Evolutionary conservation across 768 basidiomycete genomes (phyloP).

Genomic region (Tricholomella constricta): DNA sequence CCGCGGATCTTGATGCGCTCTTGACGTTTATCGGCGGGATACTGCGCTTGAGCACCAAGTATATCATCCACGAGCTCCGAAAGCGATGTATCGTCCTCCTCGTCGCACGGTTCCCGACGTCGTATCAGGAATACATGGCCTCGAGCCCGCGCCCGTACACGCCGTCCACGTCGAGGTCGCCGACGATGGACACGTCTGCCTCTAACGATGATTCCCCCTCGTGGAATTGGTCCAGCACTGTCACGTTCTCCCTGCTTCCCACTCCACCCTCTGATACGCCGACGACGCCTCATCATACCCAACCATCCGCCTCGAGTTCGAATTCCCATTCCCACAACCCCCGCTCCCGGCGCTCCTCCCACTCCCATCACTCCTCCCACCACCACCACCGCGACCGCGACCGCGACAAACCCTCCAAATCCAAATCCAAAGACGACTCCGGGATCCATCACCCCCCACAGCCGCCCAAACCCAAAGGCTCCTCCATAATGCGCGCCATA

Average conservation of each 20-base stretch:
- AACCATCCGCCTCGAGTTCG: neutral
- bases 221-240: conserved; percentile 4
- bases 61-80: conserved; percentile 54
- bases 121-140: conserved; percentile 38
- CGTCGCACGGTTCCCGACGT: conserved; percentile 39
- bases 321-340: neutral
- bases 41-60: conserved; percentile 65
- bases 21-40: conserved; percentile 52
- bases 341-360: conserved; percentile 4
- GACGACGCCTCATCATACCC: neutral
- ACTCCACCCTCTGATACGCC: neutral
- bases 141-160: conserved; percentile 21
- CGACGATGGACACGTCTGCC: conserved; percentile 1
- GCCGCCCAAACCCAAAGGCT: conserved; percentile 29
- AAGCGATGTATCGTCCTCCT: conserved; percentile 53
- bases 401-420: neutral
- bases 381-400: conserved; percentile 5
- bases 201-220: conserved; percentile 2
- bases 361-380: neutral
- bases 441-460: neutral
- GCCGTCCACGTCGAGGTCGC: neutral
- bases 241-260: conserved; percentile 3
- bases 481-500: conserved; percentile 46
- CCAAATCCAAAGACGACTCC: conserved; percentile 8
- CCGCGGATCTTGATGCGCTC: conserved; percentile 45